phyloP scores from a whole-genome alignment of 2,329 filamentous ascomycete species.

The Cytospora mali region DNA sequence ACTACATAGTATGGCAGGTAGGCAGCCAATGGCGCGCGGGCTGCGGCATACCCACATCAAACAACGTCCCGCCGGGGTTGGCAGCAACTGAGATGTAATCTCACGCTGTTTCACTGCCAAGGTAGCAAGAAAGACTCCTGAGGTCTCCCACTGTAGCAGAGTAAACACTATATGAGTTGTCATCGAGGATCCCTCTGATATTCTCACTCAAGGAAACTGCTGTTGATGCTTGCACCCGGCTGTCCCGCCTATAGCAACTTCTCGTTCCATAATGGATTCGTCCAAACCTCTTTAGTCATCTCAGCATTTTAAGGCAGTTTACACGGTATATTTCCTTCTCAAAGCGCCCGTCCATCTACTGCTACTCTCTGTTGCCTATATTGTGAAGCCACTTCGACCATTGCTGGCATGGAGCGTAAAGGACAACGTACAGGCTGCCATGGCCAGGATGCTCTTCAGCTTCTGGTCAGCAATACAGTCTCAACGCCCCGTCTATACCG shows the following conservation, averaged over 20 bases:
- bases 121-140: background rate
- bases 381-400: slow-evolving; percentile 26
- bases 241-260: background rate
- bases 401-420: slow-evolving; percentile 29
- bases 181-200: background rate
- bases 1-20: too few species aligned
- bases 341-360: slow-evolving; percentile 19
- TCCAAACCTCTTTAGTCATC: slow-evolving; percentile 9
- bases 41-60: background rate
- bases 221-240: background rate
- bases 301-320: slow-evolving; percentile 18
- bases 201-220: background rate
- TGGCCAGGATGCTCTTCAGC: slow-evolving; percentile 25
- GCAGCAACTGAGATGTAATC: background rate
- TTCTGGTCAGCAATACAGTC: slow-evolving; percentile 22
- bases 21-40: background rate
- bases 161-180: background rate
- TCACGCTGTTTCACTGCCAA: background rate
- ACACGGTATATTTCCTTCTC: slow-evolving; percentile 12
- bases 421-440: slow-evolving; percentile 19
- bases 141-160: background rate
- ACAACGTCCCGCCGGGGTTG: background rate
- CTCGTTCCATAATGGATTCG: slow-evolving; percentile 1
- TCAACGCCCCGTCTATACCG: slow-evolving; percentile 25
- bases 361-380: slow-evolving; percentile 27